These are phyloP conservation scores for Pseudogymnoascus pannorum DNA, from an alignment of 2,329 filamentous ascomycete genomes.

Conservation along the genomic window DNA sequence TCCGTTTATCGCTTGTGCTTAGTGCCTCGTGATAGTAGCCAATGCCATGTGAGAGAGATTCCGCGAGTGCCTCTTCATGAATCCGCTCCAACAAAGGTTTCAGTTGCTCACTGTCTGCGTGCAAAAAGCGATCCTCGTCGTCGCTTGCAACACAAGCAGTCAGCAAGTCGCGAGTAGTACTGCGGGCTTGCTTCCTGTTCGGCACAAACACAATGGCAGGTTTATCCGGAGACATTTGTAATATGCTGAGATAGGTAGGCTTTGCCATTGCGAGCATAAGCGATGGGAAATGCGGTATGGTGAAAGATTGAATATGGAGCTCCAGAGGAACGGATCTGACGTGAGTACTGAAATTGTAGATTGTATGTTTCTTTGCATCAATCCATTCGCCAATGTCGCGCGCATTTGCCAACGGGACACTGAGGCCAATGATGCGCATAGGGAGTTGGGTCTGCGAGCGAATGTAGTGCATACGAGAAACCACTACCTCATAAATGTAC, in stretches of 20 bases:
- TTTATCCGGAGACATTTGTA: slow-evolving; percentile 81
- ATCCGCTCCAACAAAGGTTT: slow-evolving; percentile 73
- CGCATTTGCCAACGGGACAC: slow-evolving; percentile 87
- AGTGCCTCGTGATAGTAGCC: slow-evolving; percentile 97
- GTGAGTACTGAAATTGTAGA: slow-evolving; percentile 96
- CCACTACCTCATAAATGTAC: slow-evolving; percentile 89
- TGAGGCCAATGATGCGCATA: slow-evolving; percentile 81
- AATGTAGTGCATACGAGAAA: slow-evolving; percentile 98
- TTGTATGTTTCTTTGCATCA: slow-evolving; percentile 93
- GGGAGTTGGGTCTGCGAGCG: slow-evolving; percentile 77
- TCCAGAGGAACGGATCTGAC: slow-evolving; percentile 84
- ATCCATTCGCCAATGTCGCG: slow-evolving; percentile 97
- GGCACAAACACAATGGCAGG: slow-evolving; percentile 89
- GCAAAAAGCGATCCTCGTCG: slow-evolving; percentile 87
- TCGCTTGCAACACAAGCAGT: slow-evolving; percentile 83
- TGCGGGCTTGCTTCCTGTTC: slow-evolving; percentile 83
- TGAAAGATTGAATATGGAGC: slow-evolving; percentile 90
- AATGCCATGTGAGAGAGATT: slow-evolving; percentile 86
- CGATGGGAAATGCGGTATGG: slow-evolving; percentile 93
- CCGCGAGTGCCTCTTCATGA: slow-evolving; percentile 78
- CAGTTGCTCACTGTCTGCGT: slow-evolving; percentile 76
- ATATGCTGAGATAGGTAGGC: slow-evolving; percentile 81
- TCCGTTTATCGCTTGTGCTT: slow-evolving; percentile 80
- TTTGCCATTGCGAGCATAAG: slow-evolving; percentile 98
- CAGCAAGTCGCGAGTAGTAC: slow-evolving; percentile 78